Percentiles rank a stretch among this genome's conserved stretches.
Conservation (phyloP, 1,284 basidiomycete species). For the Hypsizygus ulmarius region DNA sequence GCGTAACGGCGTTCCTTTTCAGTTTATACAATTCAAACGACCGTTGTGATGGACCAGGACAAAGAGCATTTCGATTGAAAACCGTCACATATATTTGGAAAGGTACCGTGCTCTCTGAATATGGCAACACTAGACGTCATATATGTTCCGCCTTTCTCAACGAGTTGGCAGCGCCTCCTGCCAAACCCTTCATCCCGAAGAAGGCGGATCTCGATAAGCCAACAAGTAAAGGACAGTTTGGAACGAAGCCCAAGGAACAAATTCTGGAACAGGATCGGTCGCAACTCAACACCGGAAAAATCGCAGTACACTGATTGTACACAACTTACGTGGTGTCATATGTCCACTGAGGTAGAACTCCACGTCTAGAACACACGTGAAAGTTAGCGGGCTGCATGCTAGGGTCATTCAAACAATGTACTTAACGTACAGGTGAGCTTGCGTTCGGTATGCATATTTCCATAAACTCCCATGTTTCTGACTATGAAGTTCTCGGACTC, state of each 20-base stretch:
- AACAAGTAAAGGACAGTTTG: slow-evolving; percentile 48
- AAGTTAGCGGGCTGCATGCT: slow-evolving; percentile 2
- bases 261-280: slow-evolving; percentile 36
- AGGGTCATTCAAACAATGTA: neutral
- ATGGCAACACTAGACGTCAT: too few relatives aligned
- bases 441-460: slow-evolving; percentile 58
- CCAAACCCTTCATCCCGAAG: slow-evolving; percentile 25
- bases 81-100: too few relatives aligned
- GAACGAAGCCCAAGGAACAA: slow-evolving; percentile 57
- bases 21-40: too few relatives aligned
- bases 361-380: slow-evolving; percentile 35
- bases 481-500: slow-evolving; percentile 57
- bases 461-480: slow-evolving; percentile 59
- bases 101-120: too few relatives aligned
- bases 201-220: slow-evolving; percentile 48
- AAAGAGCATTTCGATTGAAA: too few relatives aligned
- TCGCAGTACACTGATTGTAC: slow-evolving; percentile 1
- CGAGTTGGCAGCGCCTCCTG: too few relatives aligned
- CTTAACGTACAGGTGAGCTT: slow-evolving; percentile 52
- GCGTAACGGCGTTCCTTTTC: too few relatives aligned
- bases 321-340: slow-evolving; percentile 53
- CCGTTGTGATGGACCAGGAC: too few relatives aligned
- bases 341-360: slow-evolving; percentile 58
- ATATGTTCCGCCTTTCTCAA: too few relatives aligned
- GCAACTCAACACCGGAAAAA: neutral